These are phyloP conservation scores for Brassica nigra DNA, from an alignment of 345 rosid genomes.

Conservation along the genomic window DNA sequence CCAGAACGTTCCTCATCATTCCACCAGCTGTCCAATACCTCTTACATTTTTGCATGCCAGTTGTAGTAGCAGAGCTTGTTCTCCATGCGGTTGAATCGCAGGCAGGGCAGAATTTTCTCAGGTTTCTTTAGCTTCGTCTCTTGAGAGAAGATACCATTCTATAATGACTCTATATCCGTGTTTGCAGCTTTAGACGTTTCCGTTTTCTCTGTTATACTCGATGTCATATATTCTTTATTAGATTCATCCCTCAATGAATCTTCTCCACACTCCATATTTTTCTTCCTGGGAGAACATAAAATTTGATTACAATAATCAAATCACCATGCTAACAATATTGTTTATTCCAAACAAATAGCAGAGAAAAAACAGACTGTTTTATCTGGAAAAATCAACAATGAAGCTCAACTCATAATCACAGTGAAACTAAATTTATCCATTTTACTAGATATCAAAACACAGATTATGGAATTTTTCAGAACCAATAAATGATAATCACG, in stretches of 20 bases:
- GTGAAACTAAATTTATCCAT: neutral
- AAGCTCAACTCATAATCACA: neutral
- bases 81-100: constrained; percentile 88
- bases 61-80: constrained; percentile 95
- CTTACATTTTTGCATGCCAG: constrained; percentile 90
- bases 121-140: constrained; percentile 76
- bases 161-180: constrained; percentile 48
- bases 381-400: neutral
- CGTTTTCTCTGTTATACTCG: constrained; percentile 30
- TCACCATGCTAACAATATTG: neutral
- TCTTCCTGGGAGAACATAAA: constrained; percentile 43
- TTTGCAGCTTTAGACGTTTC: constrained; percentile 33
- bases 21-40: constrained; percentile 98
- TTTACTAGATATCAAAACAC: neutral
- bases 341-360: neutral
- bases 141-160: constrained; percentile 46
- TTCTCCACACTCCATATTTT: constrained; percentile 36
- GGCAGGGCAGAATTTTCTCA: constrained; percentile 79
- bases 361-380: constrained; percentile 7
- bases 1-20: constrained; percentile 87
- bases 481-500: neutral
- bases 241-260: constrained; percentile 37
- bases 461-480: neutral
- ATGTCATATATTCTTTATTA: constrained; percentile 20
- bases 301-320: neutral